These are phyloP conservation scores for Tulasnella sp. DNA, from an alignment of 768 basidiomycete species.

Conservation along the genomic window DNA sequence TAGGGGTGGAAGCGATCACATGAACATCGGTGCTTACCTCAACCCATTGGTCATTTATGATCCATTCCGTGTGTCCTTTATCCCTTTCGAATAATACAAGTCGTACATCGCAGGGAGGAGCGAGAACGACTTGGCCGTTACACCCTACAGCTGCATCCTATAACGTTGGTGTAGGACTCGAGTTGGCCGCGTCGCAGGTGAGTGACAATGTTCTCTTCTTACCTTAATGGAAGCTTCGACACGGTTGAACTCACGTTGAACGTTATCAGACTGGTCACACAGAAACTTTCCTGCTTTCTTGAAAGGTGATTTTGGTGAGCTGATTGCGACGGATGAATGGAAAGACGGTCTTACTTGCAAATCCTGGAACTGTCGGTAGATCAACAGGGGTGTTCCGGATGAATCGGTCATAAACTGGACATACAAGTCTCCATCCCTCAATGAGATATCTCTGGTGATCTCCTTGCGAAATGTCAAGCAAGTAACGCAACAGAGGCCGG, in stretches of 20 bases:
- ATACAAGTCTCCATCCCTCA: neutral
- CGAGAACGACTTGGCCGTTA: neutral
- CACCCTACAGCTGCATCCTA: neutral
- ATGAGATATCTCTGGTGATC: neutral
- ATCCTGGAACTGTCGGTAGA: neutral
- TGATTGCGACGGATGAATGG: no score
- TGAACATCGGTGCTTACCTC: neutral
- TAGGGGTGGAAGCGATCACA: neutral
- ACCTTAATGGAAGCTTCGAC: neutral
- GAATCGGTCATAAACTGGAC: neutral
- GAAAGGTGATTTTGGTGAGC: neutral
- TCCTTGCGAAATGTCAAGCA: neutral
- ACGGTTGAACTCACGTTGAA: neutral
- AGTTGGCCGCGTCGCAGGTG: neutral
- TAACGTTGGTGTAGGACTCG: neutral
- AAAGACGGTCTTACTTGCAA: neutral
- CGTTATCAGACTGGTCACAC: no score
- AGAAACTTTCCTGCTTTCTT: no score
- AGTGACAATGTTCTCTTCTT: neutral
- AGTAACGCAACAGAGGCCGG: neutral
- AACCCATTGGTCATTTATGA: neutral
- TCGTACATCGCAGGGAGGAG: neutral
- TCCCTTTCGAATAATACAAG: no score
- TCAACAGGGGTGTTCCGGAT: neutral
- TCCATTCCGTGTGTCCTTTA: neutral